Conservation (phyloP, 495 filamentous ascomycete species). For the Lophiotrema nucula region DNA sequence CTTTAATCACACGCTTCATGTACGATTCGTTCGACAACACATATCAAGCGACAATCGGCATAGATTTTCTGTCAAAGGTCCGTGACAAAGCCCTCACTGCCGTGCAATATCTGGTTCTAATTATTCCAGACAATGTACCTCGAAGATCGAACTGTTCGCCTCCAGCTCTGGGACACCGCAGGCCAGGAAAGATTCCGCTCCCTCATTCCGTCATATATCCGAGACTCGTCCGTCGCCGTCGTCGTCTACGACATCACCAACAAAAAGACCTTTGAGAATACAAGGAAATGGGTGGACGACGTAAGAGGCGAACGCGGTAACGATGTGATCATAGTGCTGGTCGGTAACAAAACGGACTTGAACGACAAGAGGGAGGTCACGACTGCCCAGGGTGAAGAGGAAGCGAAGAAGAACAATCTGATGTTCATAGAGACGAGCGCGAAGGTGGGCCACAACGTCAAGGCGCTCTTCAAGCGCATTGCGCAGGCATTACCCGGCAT, state of each 20-base stretch:
- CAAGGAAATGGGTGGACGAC: conserved; percentile 98
- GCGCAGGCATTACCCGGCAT: conserved; percentile 96
- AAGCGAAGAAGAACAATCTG: conserved; percentile 93
- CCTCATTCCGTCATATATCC: conserved; percentile 95
- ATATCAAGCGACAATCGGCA: conserved; percentile 99
- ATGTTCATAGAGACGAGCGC: conserved; percentile 99
- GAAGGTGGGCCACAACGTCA: conserved; percentile 97
- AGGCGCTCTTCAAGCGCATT: conserved; percentile 93
- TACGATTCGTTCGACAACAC: conserved; percentile 99
- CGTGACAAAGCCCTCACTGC: conserved; percentile 1
- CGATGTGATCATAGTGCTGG: conserved; percentile 97
- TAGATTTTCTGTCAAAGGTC: conserved; percentile 98
- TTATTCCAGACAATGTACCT: conserved; percentile 89
- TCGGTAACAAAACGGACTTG: conserved; percentile 98
- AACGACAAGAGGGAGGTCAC: conserved; percentile 97
- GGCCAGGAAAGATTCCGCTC: conserved; percentile 96
- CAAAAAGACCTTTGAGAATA: conserved; percentile 94
- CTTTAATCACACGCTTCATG: conserved; percentile 98
- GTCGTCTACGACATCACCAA: conserved; percentile 99
- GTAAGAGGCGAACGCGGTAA: conserved; percentile 94
- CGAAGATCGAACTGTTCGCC: conserved; percentile 93
- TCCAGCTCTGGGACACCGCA: conserved; percentile 98
- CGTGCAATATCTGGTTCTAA: conserved; percentile 23
- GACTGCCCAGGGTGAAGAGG: conserved; percentile 90
- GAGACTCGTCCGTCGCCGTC: conserved; percentile 93